Percentiles rank a stretch among this genome's conserved stretches.
These are phyloP conservation scores for Penicillium pancosmium DNA, from an alignment of 495 filamentous ascomycete species.

Conservation along the genomic window DNA sequence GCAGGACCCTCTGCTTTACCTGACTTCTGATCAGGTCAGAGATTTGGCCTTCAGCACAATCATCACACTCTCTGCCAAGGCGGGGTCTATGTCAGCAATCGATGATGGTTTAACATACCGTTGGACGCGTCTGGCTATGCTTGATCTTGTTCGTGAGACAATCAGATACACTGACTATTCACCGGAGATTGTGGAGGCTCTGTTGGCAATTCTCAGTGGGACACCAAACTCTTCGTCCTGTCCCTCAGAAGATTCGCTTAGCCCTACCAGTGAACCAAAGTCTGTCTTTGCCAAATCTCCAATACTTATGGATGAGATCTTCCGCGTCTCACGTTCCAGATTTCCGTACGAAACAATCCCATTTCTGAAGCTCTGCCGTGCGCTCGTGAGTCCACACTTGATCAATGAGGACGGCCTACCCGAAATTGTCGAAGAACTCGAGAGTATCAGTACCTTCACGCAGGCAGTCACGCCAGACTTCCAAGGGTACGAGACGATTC, in stretches of 20 bases:
- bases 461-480: conserved; percentile 67
- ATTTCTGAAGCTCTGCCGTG: conserved; percentile 67
- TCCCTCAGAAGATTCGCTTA: conserved; percentile 33
- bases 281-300: conserved; percentile 57
- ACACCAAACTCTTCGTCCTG: conserved; percentile 30
- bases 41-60: conserved; percentile 66
- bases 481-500: conserved; percentile 68
- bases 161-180: conserved; percentile 64
- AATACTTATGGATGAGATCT: conserved; percentile 55
- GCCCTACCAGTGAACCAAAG: conserved; percentile 49
- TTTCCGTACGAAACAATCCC: conserved; percentile 89
- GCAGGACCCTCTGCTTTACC: conserved; percentile 43
- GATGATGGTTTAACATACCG: conserved; percentile 41
- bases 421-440: conserved; percentile 56
- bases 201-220: conserved; percentile 60
- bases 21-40: conserved; percentile 56
- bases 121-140: conserved; percentile 59
- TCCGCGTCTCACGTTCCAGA: conserved; percentile 65
- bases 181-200: conserved; percentile 62
- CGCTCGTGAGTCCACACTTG: conserved; percentile 45
- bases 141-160: conserved; percentile 65
- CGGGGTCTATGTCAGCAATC: conserved; percentile 39
- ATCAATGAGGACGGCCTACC: conserved; percentile 54
- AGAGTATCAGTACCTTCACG: conserved; percentile 70
- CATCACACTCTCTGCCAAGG: conserved; percentile 52